Evolutionary conservation across 1,284 basidiomycete species (phyloP).

Genomic region (Thecaphora thlaspeos): DNA sequence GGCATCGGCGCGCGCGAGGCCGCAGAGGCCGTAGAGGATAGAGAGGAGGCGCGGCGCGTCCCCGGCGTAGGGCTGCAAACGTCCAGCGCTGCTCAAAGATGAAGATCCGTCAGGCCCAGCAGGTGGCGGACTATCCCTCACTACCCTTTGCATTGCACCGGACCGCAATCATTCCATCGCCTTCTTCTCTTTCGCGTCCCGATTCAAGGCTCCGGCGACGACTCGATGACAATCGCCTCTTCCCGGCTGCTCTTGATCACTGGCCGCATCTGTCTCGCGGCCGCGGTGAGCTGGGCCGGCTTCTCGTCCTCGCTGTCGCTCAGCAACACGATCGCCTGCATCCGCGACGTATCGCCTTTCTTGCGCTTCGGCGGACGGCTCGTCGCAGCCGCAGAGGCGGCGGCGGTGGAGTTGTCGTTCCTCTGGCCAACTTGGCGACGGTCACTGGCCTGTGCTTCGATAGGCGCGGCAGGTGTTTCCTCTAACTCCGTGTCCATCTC

Average conservation of each 20-base stretch:
- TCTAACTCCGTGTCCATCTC: constrained; percentile 9
- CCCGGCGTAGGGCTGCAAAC: constrained; percentile 20
- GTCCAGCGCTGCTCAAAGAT: no score
- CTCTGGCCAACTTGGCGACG: no score
- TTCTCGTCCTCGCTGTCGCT: constrained; percentile 31
- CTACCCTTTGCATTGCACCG: no score
- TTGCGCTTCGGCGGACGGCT: background rate
- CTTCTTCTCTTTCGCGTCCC: no score
- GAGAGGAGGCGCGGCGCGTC: constrained; percentile 32
- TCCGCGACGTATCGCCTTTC: background rate
- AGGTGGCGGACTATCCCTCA: no score
- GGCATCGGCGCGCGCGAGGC: constrained; percentile 32
- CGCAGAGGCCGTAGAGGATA: constrained; percentile 29
- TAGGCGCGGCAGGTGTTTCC: no score
- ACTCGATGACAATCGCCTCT: constrained; percentile 31
- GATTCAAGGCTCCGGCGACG: constrained; percentile 18
- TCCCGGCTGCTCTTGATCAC: constrained; percentile 4
- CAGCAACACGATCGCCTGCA: constrained; percentile 14
- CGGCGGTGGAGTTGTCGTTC: no score
- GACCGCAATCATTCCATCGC: no score
- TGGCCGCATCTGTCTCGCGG: background rate
- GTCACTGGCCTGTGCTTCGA: no score
- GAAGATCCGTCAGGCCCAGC: no score
- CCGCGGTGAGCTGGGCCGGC: background rate
- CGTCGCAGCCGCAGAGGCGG: no score